Evolutionary conservation across 768 basidiomycete genomes (phyloP).

Genomic region (Exidia glandulosa): DNA sequence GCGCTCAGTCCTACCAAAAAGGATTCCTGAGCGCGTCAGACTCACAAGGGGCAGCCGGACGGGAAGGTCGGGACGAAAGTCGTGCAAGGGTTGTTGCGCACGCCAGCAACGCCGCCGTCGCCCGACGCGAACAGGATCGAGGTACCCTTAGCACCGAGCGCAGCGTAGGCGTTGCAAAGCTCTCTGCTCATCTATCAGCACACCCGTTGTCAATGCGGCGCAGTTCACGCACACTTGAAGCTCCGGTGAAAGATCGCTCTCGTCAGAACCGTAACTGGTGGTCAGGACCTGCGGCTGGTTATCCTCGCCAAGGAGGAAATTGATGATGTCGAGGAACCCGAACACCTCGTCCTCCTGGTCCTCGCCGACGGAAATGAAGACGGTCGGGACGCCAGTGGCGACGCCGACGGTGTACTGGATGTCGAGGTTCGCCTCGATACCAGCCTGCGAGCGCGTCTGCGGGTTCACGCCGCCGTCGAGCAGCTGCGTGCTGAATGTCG

Average conservation of each 20-base stretch:
- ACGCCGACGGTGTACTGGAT: conserved; percentile 25
- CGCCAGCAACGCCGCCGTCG: conserved; percentile 30
- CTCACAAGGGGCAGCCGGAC: conserved; percentile 13
- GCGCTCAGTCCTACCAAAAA: background rate
- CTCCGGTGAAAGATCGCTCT: conserved; percentile 14
- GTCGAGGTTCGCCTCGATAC: conserved; percentile 28
- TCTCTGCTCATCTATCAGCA: conserved; percentile 5
- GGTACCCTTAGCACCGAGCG: conserved; percentile 42
- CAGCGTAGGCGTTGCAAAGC: conserved; percentile 24
- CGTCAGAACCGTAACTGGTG: conserved; percentile 57
- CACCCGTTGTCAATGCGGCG: no score
- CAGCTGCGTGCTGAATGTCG: conserved; percentile 10
- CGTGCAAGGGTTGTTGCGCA: conserved; percentile 17
- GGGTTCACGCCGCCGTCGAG: conserved; percentile 28
- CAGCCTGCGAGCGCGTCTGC: conserved; percentile 39
- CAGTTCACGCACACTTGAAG: conserved; percentile 30
- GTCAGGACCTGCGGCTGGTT: conserved; percentile 48
- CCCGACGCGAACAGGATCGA: conserved; percentile 56
- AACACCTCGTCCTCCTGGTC: conserved; percentile 33
- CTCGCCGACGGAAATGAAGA: conserved; percentile 39
- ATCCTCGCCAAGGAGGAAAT: conserved; percentile 27
- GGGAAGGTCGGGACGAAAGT: conserved; percentile 27
- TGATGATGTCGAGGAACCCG: conserved; percentile 43
- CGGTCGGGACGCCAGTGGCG: conserved; percentile 51
- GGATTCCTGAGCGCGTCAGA: background rate